Evolutionary conservation across 1,139 yeast species (phyloP).

Genomic region (Geotrichum klebahnii): DNA sequence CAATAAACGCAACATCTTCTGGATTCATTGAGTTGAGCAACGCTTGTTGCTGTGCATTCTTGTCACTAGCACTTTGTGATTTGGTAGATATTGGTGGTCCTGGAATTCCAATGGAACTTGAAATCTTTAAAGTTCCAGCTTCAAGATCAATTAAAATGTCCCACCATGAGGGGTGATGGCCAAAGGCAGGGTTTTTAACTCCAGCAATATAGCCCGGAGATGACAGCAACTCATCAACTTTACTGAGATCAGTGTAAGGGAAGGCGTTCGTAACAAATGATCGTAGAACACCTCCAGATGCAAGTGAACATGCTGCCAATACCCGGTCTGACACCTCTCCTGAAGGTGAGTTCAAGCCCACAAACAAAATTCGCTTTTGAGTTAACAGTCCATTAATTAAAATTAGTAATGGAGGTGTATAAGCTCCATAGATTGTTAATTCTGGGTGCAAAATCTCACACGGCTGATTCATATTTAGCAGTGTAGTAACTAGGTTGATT

Average conservation of each 20-base stretch:
- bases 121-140: conserved; percentile 43
- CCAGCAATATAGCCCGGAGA: conserved; percentile 61
- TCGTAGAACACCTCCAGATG: conserved; percentile 55
- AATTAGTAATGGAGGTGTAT: conserved; percentile 56
- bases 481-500: conserved; percentile 30
- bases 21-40: conserved; percentile 23
- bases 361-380: conserved; percentile 52
- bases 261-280: conserved; percentile 50
- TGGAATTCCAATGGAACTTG: conserved; percentile 30
- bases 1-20: conserved; percentile 37
- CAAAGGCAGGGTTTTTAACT: conserved; percentile 64
- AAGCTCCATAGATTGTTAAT: conserved; percentile 50
- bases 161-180: conserved; percentile 55
- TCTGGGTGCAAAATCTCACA: conserved; percentile 37
- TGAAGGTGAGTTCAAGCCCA: conserved; percentile 55
- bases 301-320: conserved; percentile 50
- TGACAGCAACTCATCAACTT: conserved; percentile 52
- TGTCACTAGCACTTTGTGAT: conserved; percentile 1
- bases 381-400: conserved; percentile 56
- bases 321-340: conserved; percentile 55
- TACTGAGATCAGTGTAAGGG: conserved; percentile 61
- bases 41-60: conserved; percentile 15
- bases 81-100: conserved; percentile 20
- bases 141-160: conserved; percentile 59
- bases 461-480: conserved; percentile 27